A percentile compares a stretch with the other conserved stretches of the same genome.
These are phyloP conservation scores for Mariannaea elegans DNA, from an alignment of 2,329 filamentous ascomycete species.

Conservation along the genomic window DNA sequence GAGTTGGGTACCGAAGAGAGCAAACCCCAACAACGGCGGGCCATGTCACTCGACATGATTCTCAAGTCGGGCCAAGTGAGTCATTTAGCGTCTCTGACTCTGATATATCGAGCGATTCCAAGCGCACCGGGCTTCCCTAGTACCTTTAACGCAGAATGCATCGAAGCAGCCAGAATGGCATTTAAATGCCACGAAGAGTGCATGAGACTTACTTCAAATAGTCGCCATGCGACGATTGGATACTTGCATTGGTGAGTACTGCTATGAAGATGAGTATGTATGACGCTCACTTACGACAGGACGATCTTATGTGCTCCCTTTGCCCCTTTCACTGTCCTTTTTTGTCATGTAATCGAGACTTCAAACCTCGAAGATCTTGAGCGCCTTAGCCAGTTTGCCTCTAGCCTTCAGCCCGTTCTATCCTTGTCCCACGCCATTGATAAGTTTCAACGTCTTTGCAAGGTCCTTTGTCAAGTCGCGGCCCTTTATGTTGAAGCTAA, in stretches of 20 bases:
- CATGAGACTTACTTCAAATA: slow-evolving; percentile 4
- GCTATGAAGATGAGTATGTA: background rate
- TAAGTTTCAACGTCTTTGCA: slow-evolving; percentile 13
- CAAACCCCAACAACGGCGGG: background rate
- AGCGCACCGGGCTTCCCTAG: slow-evolving; percentile 1
- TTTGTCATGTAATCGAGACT: slow-evolving; percentile 18
- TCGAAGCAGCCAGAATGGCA: slow-evolving; percentile 13
- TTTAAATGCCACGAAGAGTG: slow-evolving; percentile 7
- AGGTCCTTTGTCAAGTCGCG: slow-evolving; percentile 4
- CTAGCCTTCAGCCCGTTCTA: background rate
- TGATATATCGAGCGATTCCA: slow-evolving; percentile 15
- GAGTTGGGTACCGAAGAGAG: background rate
- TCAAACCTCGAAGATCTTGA: slow-evolving; percentile 3
- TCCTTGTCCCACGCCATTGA: slow-evolving; percentile 4
- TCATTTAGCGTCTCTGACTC: slow-evolving; percentile 2
- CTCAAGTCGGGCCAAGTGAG: slow-evolving; percentile 10
- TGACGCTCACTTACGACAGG: background rate
- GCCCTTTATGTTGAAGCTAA: slow-evolving; percentile 1
- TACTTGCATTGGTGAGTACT: slow-evolving; percentile 7
- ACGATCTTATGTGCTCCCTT: slow-evolving; percentile 8
- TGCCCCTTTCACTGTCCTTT: slow-evolving; percentile 8
- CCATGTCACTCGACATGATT: slow-evolving; percentile 9
- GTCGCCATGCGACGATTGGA: background rate
- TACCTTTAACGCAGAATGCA: slow-evolving; percentile 9
- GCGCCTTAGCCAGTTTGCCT: background rate